These are phyloP conservation scores for Xerocomus nothofagi DNA, from an alignment of 1,284 basidiomycete genomes.

Conservation along the genomic window DNA sequence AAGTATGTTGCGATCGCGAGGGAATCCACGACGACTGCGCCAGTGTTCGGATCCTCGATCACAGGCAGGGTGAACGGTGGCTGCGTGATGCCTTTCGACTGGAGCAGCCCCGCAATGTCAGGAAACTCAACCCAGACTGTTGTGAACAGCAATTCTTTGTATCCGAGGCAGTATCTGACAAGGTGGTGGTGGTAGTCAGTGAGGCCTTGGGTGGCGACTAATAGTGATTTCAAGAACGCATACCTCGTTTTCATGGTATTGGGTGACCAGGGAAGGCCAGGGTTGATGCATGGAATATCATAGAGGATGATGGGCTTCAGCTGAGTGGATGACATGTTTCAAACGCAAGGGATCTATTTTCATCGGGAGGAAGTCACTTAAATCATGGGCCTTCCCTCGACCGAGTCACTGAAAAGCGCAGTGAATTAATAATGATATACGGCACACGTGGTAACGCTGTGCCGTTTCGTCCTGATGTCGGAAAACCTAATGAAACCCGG, in stretches of 20 bases:
- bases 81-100: constrained; percentile 32
- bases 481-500: too few species aligned
- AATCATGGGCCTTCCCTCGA: too few species aligned
- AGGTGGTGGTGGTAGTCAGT: neutral
- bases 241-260: constrained; percentile 35
- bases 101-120: constrained; percentile 38
- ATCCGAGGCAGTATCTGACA: constrained; percentile 42
- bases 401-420: too few species aligned
- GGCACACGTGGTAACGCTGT: too few species aligned
- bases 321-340: constrained; percentile 8
- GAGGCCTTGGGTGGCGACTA: neutral
- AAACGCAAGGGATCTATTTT: too few species aligned
- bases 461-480: too few species aligned
- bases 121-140: constrained; percentile 43
- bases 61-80: constrained; percentile 40
- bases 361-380: too few species aligned
- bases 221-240: too few species aligned
- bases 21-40: constrained; percentile 39
- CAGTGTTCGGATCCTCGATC: constrained; percentile 34
- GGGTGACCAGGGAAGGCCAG: constrained; percentile 26
- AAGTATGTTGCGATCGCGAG: constrained; percentile 43
- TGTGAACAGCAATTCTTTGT: constrained; percentile 42
- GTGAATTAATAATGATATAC: too few species aligned
- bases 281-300: constrained; percentile 21
- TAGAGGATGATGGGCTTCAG: constrained; percentile 28